Conservation (phyloP, 805 yeast genomes). For the Cyberlindnera japonica region DNA sequence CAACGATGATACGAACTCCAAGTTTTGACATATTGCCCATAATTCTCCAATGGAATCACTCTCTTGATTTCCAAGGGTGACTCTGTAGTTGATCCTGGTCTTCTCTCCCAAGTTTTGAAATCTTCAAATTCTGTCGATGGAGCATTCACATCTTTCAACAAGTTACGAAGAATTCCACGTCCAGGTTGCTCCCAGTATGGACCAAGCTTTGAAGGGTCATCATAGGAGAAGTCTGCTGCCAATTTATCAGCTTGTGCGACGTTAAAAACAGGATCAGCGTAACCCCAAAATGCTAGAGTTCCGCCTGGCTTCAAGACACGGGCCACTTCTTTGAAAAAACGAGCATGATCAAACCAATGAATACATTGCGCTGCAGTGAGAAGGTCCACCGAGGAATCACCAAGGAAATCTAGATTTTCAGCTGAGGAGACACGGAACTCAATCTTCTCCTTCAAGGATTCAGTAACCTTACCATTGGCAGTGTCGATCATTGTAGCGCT, state of each 20-base stretch:
- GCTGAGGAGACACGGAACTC: constrained; percentile 25
- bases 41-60: constrained; percentile 42
- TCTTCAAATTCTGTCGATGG: constrained; percentile 43
- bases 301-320: constrained; percentile 56
- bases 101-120: constrained; percentile 29
- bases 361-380: constrained; percentile 79
- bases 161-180: constrained; percentile 45
- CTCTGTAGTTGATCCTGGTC: constrained; percentile 7
- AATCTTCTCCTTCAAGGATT: constrained; percentile 13
- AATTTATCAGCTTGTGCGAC: constrained; percentile 54
- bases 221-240: constrained; percentile 48
- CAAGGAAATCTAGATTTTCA: constrained; percentile 24
- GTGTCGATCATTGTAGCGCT: constrained; percentile 52
- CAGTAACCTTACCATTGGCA: constrained; percentile 33
- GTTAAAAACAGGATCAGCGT: constrained; percentile 64
- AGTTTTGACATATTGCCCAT: constrained; percentile 54
- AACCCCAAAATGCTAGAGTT: constrained; percentile 75
- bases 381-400: constrained; percentile 50
- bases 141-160: constrained; percentile 40
- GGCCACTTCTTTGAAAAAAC: constrained; percentile 47
- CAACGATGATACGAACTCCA: constrained; percentile 68
- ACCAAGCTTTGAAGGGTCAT: constrained; percentile 47
- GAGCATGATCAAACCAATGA: constrained; percentile 74
- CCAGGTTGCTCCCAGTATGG: constrained; percentile 90
- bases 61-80: constrained; percentile 33